phyloP scores from a whole-genome alignment of 2,329 filamentous ascomycete species.

The Blastomyces gilchristii region DNA sequence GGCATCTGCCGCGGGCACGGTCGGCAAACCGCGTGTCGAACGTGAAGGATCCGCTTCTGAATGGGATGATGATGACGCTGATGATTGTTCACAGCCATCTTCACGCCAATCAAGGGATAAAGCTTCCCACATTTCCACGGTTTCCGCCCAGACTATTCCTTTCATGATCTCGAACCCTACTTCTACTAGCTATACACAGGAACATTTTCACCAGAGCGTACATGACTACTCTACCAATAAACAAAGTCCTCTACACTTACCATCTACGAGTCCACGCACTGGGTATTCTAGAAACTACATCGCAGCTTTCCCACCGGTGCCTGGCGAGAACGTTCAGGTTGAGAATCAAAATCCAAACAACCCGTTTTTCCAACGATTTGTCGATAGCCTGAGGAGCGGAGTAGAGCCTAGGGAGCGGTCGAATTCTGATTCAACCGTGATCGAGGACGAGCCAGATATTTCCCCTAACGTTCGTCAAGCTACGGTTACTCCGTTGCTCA shows the following conservation, averaged over 20 bases:
- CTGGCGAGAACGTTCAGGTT: neutral
- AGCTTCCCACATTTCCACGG: conserved; percentile 12
- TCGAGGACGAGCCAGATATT: conserved; percentile 22
- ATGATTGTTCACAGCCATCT: conserved; percentile 6
- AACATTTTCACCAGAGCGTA: conserved; percentile 15
- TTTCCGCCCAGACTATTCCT: conserved; percentile 15
- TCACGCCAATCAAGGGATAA: conserved; percentile 7
- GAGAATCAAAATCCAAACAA: conserved; percentile 12
- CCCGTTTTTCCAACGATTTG: conserved; percentile 19
- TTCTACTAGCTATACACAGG: conserved; percentile 17
- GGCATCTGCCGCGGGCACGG: neutral
- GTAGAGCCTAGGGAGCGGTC: conserved; percentile 12
- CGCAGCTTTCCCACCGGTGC: conserved; percentile 5
- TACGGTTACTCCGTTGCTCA: conserved; percentile 20
- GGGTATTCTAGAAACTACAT: neutral
- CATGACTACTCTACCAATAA: neutral
- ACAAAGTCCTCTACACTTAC: conserved; percentile 34
- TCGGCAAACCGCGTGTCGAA: neutral
- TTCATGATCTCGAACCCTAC: conserved; percentile 14
- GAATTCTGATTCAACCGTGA: conserved; percentile 19
- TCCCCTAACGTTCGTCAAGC: conserved; percentile 25
- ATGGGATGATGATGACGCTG: conserved; percentile 5
- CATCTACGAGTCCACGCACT: conserved; percentile 2
- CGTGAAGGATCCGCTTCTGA: conserved; percentile 4
- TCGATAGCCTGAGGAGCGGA: conserved; percentile 14